phyloP scores from a whole-genome alignment of 768 basidiomycete species.

The Clitopilus passeckerianus region DNA sequence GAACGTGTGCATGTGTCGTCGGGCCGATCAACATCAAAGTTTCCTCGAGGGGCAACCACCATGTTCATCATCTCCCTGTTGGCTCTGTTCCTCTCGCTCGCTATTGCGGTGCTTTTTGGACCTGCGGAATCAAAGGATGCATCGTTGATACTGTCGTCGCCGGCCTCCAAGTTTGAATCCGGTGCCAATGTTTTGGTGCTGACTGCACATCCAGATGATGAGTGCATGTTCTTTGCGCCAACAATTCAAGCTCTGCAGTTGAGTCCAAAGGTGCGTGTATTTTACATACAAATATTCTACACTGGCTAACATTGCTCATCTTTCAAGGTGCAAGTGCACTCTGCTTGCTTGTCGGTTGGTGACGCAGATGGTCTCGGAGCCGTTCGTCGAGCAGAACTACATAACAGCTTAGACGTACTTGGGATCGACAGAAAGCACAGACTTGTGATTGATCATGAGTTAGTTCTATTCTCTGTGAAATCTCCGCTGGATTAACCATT shows the following conservation, averaged over 20 bases:
- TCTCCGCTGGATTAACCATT: neutral
- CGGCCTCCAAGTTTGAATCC: constrained; percentile 12
- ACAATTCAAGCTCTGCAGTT: constrained; percentile 55
- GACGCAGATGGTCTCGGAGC: constrained; percentile 76
- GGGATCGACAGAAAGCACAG: constrained; percentile 53
- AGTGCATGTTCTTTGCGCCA: constrained; percentile 91
- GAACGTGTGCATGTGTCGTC: neutral
- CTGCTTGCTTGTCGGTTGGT: constrained; percentile 74
- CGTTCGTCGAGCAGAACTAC: constrained; percentile 53
- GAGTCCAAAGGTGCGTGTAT: constrained; percentile 8
- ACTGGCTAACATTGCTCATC: neutral
- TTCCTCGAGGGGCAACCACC: neutral
- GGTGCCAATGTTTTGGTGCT: constrained; percentile 50
- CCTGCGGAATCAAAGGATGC: constrained; percentile 23
- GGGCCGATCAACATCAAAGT: neutral
- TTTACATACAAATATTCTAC: neutral
- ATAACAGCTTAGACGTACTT: constrained; percentile 58
- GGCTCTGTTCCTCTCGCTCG: constrained; percentile 22
- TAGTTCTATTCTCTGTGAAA: constrained; percentile 21
- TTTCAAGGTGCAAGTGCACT: constrained; percentile 31
- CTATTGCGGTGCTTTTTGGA: constrained; percentile 24
- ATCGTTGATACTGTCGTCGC: constrained; percentile 4
- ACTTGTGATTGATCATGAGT: constrained; percentile 71
- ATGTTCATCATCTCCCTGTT: constrained; percentile 11
- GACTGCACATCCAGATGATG: constrained; percentile 94